Evolutionary conservation across 495 filamentous ascomycete species (phyloP).

Genomic region (Chlorociboria aeruginascens): DNA sequence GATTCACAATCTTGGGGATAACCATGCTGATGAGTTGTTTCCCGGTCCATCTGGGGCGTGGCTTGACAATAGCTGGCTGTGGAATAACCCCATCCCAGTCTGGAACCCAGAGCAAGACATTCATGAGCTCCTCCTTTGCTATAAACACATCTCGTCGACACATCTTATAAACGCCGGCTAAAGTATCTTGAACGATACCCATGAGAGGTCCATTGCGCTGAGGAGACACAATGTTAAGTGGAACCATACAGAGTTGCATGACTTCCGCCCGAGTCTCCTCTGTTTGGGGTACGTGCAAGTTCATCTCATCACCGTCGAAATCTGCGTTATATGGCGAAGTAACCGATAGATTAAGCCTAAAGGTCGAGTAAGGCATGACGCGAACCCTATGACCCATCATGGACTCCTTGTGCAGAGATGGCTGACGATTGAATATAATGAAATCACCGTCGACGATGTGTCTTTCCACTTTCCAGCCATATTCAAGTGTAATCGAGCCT

Average conservation of each 20-base stretch:
- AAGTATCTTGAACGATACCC: slow-evolving; percentile 98
- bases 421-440: slow-evolving; percentile 99
- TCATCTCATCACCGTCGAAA: slow-evolving; percentile 99
- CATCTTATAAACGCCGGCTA: slow-evolving; percentile 94
- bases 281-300: slow-evolving; percentile 94
- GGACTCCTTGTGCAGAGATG: slow-evolving; percentile 96
- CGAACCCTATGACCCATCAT: slow-evolving; percentile 99
- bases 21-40: slow-evolving; percentile 95
- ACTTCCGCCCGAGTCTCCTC: slow-evolving; percentile 94
- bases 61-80: slow-evolving; percentile 80
- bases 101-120: slow-evolving; percentile 90
- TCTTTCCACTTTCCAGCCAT: slow-evolving; percentile 96
- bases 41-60: slow-evolving; percentile 90
- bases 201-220: slow-evolving; percentile 95
- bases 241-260: slow-evolving; percentile 87
- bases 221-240: slow-evolving; percentile 92
- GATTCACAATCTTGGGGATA: slow-evolving; percentile 76
- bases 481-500: slow-evolving; percentile 70
- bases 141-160: slow-evolving; percentile 88
- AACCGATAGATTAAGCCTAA: slow-evolving; percentile 91
- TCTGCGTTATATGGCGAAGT: slow-evolving; percentile 98
- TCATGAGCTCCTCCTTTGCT: slow-evolving; percentile 83
- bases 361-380: slow-evolving; percentile 98
- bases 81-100: slow-evolving; percentile 95
- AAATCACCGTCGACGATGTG: slow-evolving; percentile 92